Evolutionary conservation across 371 early-diverging fungal genomes (phyloP).

Genomic region (Mucor racemosus): DNA sequence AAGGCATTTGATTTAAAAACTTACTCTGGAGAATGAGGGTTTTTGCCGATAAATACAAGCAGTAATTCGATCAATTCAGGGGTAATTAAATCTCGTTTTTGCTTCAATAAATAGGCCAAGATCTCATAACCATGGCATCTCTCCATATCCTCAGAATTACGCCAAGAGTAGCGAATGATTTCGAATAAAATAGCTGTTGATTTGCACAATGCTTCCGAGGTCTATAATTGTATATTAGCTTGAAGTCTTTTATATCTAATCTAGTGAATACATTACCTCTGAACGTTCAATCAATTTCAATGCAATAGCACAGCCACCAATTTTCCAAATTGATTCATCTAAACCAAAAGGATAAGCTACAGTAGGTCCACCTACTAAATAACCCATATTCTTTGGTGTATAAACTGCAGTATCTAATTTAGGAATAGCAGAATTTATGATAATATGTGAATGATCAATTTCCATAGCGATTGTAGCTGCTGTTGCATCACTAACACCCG

Average conservation of each 20-base stretch:
- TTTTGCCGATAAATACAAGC: conserved; percentile 70
- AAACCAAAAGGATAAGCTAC: conserved; percentile 63
- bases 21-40: conserved; percentile 58
- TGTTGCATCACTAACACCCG: conserved; percentile 45
- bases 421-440: conserved; percentile 67
- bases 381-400: conserved; percentile 48
- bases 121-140: conserved; percentile 75
- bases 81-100: conserved; percentile 65
- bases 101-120: conserved; percentile 67
- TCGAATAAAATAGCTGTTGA: conserved; percentile 66
- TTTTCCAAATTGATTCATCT: conserved; percentile 76
- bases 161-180: conserved; percentile 69
- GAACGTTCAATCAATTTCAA: conserved; percentile 66
- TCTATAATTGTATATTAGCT: conserved; percentile 32
- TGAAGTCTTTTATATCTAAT: background rate
- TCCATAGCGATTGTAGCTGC: conserved; percentile 24
- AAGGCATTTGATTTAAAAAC: conserved; percentile 1
- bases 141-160: conserved; percentile 80
- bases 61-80: conserved; percentile 65
- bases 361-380: conserved; percentile 59
- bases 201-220: conserved; percentile 61
- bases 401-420: conserved; percentile 60
- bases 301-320: conserved; percentile 73
- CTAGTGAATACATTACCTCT: conserved; percentile 45
- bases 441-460: conserved; percentile 34